Evolutionary conservation across 2,329 filamentous ascomycete genomes (phyloP), one percentile per base, ranked within the genome.

Genomic region (Amylocarpus encephaloides): DNA sequence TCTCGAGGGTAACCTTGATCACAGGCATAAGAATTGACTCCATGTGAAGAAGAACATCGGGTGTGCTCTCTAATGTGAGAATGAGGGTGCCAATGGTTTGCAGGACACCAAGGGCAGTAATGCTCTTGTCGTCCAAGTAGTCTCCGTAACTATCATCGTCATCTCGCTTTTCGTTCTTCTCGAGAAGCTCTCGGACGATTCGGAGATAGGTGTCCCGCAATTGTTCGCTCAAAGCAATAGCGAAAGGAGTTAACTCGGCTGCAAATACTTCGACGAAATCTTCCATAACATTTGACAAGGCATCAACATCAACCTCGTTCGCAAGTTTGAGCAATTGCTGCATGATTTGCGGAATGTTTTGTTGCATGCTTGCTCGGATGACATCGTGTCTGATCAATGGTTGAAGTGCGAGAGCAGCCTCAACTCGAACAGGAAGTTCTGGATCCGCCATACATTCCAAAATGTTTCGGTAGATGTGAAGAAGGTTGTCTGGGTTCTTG

Each of bases 231-330:
- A 98, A 76, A 4, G 93, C 93, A 30, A 98, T 92, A 10, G 93
- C 93, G 63, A 98, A 98, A 2, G 93, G 93, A 5, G 93, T 97
- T 42, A 98, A 78, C 67, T 98, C 93, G 2, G 89, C 80, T n/a
- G 93, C 92, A 66, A 98, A 98, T 2, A 97, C 91, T 69, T 98
- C 93, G 41, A 98, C 93, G 66, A 98, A 98, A 66, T 98, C 93
- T 70, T 98, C 93, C 93, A 98, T 98, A 35, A 98, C 93, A 64
- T 97, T 97, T 18, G 93, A 92, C 36, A 98, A 76, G 5, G 93
- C 91, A 68, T 98, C 93, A 43, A 98, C 92, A 66, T 98, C 93
- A 51, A 94, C 93, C 70, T 98, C 93, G 65, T 98, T 98, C 26
- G 93, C 92, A 50, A 98, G 75, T 73, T 97, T 97, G 48, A 98